These are phyloP conservation scores for Plasmodium falciparum DNA, from an alignment of 169 alveolate genomes.

Conservation along the genomic window DNA sequence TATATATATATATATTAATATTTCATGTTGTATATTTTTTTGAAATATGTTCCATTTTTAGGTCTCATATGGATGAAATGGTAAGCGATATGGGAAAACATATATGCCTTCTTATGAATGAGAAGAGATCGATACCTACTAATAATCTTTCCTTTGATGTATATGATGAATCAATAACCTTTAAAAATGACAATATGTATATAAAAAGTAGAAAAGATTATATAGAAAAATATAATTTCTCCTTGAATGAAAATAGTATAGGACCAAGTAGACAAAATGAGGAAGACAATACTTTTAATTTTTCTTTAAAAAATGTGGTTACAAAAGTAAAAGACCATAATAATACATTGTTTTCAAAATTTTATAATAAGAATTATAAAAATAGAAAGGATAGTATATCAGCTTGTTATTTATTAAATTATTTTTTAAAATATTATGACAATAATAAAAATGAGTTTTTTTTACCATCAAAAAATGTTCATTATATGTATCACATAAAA, in stretches of 20 bases:
- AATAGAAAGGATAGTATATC: conserved; percentile 51
- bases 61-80: conserved; percentile 40
- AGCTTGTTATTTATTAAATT: conserved; percentile 39
- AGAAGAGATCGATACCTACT: neutral
- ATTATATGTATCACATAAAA: conserved; percentile 57
- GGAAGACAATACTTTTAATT: conserved; percentile 21
- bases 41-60: neutral
- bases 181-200: conserved; percentile 36
- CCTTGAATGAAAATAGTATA: neutral
- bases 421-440: conserved; percentile 48
- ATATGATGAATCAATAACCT: conserved; percentile 38
- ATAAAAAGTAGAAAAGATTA: conserved; percentile 9
- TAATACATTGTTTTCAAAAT: conserved; percentile 64
- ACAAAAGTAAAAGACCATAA: conserved; percentile 69
- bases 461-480: conserved; percentile 51
- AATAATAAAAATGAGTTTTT: conserved; percentile 14
- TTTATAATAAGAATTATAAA: conserved; percentile 55
- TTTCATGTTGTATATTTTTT: neutral
- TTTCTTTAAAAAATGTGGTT: conserved; percentile 58
- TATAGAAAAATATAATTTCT: conserved; percentile 40
- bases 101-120: conserved; percentile 63
- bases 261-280: neutral
- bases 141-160: conserved; percentile 37
- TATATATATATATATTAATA: neutral
- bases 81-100: conserved; percentile 62